These are phyloP conservation scores for Staphylotrichum longicolle DNA, from an alignment of 495 filamentous ascomycete genomes.

Conservation along the genomic window DNA sequence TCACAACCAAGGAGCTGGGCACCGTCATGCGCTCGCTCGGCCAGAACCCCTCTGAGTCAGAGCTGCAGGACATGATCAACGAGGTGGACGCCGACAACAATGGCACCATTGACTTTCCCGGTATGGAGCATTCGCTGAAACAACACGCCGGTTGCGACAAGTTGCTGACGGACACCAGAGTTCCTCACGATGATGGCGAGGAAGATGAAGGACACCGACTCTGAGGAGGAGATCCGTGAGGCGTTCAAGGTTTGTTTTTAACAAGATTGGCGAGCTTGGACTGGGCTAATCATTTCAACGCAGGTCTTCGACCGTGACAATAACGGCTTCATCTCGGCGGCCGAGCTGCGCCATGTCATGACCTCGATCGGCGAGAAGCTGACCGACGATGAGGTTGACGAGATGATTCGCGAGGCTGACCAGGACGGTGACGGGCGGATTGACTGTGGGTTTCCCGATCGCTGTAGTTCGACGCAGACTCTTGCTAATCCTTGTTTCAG, in stretches of 20 bases:
- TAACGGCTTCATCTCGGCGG: slow-evolving; percentile 98
- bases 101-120: slow-evolving; percentile 98
- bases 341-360: slow-evolving; percentile 98
- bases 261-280: background rate
- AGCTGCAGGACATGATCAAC: slow-evolving; percentile 99
- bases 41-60: slow-evolving; percentile 98
- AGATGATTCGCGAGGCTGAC: slow-evolving; percentile 99
- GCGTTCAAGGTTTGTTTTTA: slow-evolving; percentile 51
- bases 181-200: slow-evolving; percentile 99
- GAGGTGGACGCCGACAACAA: slow-evolving; percentile 99
- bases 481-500: slow-evolving; percentile 52
- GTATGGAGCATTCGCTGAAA: slow-evolving; percentile 47
- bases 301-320: slow-evolving; percentile 99
- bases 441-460: slow-evolving; percentile 64
- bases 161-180: slow-evolving; percentile 56
- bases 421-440: slow-evolving; percentile 96
- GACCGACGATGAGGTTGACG: slow-evolving; percentile 98
- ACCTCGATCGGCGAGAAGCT: slow-evolving; percentile 99
- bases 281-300: slow-evolving; percentile 18
- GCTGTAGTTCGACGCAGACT: background rate
- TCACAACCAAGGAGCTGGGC: slow-evolving; percentile 98
- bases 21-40: slow-evolving; percentile 99
- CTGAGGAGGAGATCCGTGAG: slow-evolving; percentile 97
- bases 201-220: slow-evolving; percentile 99
- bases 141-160: slow-evolving; percentile 10